Evolutionary conservation across 257 asterid species (phyloP), one percentile per base, ranked within the genome.

Genomic region (Prunella vulgaris): DNA sequence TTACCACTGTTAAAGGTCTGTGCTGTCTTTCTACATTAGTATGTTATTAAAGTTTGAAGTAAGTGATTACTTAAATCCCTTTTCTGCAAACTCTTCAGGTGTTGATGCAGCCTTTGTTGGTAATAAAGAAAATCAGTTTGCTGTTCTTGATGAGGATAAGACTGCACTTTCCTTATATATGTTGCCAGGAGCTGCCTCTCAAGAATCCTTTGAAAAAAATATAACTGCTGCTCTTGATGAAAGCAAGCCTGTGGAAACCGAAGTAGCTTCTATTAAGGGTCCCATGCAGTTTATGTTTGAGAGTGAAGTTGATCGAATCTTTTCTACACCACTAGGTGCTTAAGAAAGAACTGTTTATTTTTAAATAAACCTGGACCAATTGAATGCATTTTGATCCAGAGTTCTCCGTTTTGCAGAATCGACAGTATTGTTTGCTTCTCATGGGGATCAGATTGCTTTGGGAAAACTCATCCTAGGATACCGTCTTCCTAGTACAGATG

Each of bases 321-420:
- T 86, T 84, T 87, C 97, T 79, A 87, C 96, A 52, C 99, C 99
- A 38, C 69, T 94, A 89, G 97, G 99, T 94, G 82, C 79, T 71
- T 65, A 27, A 73, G 49, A 61, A 77, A 68, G 64, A 62, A 79
- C 28, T 66, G 28, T 76, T 56, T 71, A 38, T 68, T 74, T 64
- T 66, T 46, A 25, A 57, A 54, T 48, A 38, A 51, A 48, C 66
- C 48, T 62, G 35, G 60, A 61, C 75, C 74, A 69, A 61, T 60
- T 68, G 75, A 66, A 65, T 63, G 51, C 20, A 52, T 76, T 64
- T 71, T 86, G 74, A 86, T 73, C 74, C 65, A n/a, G 49, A 60
- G 40, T 73, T 79, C 72, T 74, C 63, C 51, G 64, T 69, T 32
- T 74, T 86, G 82, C 72, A 94, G 99, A 94, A 80, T 91, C 99